These are phyloP conservation scores for Neobulgaria alba DNA, from an alignment of 2,329 filamentous ascomycete genomes.

Conservation along the genomic window DNA sequence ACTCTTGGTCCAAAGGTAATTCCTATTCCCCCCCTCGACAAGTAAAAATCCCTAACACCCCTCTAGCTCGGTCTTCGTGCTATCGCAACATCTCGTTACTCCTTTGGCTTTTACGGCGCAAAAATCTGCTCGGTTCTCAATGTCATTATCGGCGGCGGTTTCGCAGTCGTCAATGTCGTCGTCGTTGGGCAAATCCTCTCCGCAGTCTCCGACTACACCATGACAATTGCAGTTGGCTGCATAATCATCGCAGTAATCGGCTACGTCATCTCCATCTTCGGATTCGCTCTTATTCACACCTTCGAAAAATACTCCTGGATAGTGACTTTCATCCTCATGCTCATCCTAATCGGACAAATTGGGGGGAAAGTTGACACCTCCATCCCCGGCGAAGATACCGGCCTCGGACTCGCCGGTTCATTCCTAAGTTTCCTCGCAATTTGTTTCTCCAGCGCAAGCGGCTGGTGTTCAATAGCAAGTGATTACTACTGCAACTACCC, in stretches of 20 bases:
- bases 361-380: constrained; percentile 35
- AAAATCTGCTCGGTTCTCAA: constrained; percentile 40
- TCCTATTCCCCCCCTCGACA: not conserved
- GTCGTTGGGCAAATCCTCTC: constrained; percentile 33
- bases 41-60: not conserved
- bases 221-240: constrained; percentile 33
- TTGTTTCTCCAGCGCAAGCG: constrained; percentile 23
- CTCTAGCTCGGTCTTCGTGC: constrained; percentile 32
- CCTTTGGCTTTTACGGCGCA: constrained; percentile 42
- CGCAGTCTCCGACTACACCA: constrained; percentile 30
- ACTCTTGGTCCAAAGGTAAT: constrained; percentile 35
- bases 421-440: constrained; percentile 24
- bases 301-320: constrained; percentile 43
- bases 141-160: constrained; percentile 35
- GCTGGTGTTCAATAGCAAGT: constrained; percentile 27
- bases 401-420: constrained; percentile 29
- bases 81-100: constrained; percentile 36
- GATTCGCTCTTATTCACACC: constrained; percentile 35
- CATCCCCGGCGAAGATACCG: constrained; percentile 27
- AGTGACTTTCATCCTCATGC: constrained; percentile 37
- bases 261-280: constrained; percentile 26
- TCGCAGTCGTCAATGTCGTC: constrained; percentile 37
- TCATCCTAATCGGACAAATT: constrained; percentile 39
- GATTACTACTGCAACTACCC: constrained; percentile 29
- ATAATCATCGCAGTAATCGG: constrained; percentile 23